Conservation (phyloP, 495 filamentous ascomycete species). For the Schizothecium vesticola region DNA sequence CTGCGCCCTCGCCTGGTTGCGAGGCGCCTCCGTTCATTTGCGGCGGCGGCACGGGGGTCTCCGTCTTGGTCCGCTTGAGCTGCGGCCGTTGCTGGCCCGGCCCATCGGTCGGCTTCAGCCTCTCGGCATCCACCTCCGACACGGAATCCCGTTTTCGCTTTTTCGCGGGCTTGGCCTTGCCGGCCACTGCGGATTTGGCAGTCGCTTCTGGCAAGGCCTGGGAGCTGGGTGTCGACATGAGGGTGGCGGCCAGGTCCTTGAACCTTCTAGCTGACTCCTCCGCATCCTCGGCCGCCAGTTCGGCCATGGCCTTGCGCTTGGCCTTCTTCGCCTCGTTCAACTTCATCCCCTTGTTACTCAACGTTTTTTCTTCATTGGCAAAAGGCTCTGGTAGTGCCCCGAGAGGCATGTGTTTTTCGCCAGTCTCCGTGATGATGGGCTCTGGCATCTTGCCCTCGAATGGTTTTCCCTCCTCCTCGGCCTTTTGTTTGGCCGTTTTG, state of each 20-base stretch:
- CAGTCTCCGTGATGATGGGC: slow-evolving; percentile 41
- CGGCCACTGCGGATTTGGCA: slow-evolving; percentile 15
- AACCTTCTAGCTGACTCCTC: slow-evolving; percentile 57
- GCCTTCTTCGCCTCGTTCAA: slow-evolving; percentile 89
- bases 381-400: slow-evolving; percentile 48
- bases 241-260: slow-evolving; percentile 43
- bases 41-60: slow-evolving; percentile 47
- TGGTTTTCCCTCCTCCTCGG: slow-evolving; percentile 59
- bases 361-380: slow-evolving; percentile 47
- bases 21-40: slow-evolving; percentile 28
- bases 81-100: slow-evolving; percentile 26
- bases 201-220: slow-evolving; percentile 18
- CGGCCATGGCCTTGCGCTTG: slow-evolving; percentile 67
- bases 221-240: slow-evolving; percentile 38
- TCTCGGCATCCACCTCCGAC: slow-evolving; percentile 39
- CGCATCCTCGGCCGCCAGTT: slow-evolving; percentile 64
- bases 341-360: slow-evolving; percentile 85
- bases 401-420: slow-evolving; percentile 40
- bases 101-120: slow-evolving; percentile 32
- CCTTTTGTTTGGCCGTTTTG: slow-evolving; percentile 59
- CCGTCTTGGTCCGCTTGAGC: slow-evolving; percentile 54
- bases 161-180: slow-evolving; percentile 33
- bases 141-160: slow-evolving; percentile 53
- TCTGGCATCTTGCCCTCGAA: slow-evolving; percentile 49
- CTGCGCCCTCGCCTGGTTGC: slow-evolving; percentile 38